Conservation (phyloP, 225 moss, liverwort and hornwort genomes). For the Ulota crispa region DNA sequence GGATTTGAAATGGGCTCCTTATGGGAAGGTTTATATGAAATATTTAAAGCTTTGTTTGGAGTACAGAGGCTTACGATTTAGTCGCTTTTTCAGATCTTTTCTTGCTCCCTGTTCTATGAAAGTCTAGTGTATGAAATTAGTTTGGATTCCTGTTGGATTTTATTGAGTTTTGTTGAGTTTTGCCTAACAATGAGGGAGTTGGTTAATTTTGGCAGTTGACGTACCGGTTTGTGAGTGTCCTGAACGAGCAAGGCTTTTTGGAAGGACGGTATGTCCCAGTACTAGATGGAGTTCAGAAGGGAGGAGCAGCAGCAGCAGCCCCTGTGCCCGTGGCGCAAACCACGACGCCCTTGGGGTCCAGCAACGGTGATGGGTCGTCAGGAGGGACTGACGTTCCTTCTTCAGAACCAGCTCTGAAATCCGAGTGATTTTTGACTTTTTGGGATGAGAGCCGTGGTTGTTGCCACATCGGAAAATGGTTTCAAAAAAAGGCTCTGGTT, state of each 20-base stretch:
- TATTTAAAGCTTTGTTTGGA: not conserved
- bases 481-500: not conserved
- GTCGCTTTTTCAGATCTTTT: not conserved
- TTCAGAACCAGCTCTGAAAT: conserved; percentile 52
- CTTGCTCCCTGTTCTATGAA: not conserved
- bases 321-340: not conserved
- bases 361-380: conserved; percentile 65
- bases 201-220: conserved; percentile 54
- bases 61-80: not conserved
- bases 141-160: not conserved
- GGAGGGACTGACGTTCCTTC: conserved; percentile 47
- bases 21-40: not conserved
- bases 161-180: not conserved
- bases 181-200: not conserved
- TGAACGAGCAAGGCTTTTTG: conserved; percentile 98
- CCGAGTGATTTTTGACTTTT: conserved; percentile 29
- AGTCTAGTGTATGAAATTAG: not conserved
- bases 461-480: conserved; percentile 23
- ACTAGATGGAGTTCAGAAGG: conserved; percentile 44
- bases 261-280: conserved; percentile 93
- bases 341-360: conserved; percentile 27
- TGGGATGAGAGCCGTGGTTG: conserved; percentile 28
- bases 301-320: not conserved
- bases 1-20: not conserved
- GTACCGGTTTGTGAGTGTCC: conserved; percentile 94